Evolutionary conservation across 148 eudicot genomes (phyloP), one percentile per base, ranked within the genome.

Genomic region (Rhododendron griersonianum): DNA sequence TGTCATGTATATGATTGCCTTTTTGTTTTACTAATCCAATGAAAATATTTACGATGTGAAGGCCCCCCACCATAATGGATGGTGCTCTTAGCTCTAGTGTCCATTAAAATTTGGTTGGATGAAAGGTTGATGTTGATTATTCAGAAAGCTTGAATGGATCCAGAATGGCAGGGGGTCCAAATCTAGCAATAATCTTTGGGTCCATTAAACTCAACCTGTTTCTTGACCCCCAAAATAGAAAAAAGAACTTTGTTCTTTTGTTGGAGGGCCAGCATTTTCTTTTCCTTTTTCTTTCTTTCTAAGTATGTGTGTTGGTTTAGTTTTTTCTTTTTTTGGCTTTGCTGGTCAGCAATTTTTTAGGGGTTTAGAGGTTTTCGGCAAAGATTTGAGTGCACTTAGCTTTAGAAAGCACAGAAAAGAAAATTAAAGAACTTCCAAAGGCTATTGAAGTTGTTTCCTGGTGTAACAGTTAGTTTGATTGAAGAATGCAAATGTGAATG

Each of bases 101-200:
- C 23, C 71, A 14, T 15, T 15, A 50, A 55, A 55, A 55, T 13
- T 33, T 18, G 51, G 33, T 47, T 10, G 73, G 63, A 84, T 77
- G 39, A 78, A 53, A 23, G 59, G 71, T 48, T 81, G 80, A 81
- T 86, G 51, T 81, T 78, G 87, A 86, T 80, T 30, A 21, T 5
- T 71, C 80, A 13, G 30, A 28, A 37, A 25, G 5, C 35, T 23
- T 71, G 67, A 74, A 51, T 39, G 53, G 23, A 74, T 45, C 53
- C 80, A 73, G 11, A 37, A 37, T 11, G 50, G 37, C 74, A 11
- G 19, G 81, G 80, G 81, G 53, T 57, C 82, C 75, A 57, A 55
- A 77, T 23, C 57, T 76, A 7, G 28, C 37, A 84, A 23, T 55
- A 4, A 75, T 28, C 59, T 14, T 10, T 76, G 80, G 28, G 28